phyloP scores from a whole-genome alignment of 2,329 filamentous ascomycete genomes.

The Ophiostoma montium region DNA sequence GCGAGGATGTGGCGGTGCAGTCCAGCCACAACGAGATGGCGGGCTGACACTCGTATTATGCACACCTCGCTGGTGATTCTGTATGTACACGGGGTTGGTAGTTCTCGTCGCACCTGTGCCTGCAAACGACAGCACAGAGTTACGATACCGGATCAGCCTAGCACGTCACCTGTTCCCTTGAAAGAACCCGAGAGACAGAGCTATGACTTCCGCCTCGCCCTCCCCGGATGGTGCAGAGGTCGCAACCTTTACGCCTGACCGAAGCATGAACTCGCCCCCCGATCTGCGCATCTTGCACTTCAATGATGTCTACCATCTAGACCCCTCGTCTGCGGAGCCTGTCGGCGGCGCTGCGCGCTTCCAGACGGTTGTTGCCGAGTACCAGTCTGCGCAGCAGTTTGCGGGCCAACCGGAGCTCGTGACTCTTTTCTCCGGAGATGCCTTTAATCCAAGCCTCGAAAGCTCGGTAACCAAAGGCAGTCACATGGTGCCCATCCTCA shows the following conservation, averaged over 20 bases:
- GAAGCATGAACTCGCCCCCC: conserved; percentile 26
- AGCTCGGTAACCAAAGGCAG: conserved; percentile 78
- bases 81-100: no score
- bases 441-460: conserved; percentile 82
- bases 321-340: conserved; percentile 60
- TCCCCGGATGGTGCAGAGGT: conserved; percentile 1
- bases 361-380: conserved; percentile 63
- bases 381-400: conserved; percentile 48
- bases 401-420: conserved; percentile 49
- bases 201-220: background rate
- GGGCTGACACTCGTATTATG: no score
- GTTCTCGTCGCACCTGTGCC: no score
- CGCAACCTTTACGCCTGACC: conserved; percentile 16
- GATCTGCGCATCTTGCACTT: conserved; percentile 76
- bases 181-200: no score
- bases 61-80: no score
- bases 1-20: no score
- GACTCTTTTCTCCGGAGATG: conserved; percentile 82
- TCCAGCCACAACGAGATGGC: no score
- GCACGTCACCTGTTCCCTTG: no score
- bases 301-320: conserved; percentile 90
- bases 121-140: no score
- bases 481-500: conserved; percentile 81
- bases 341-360: conserved; percentile 73
- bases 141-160: no score